Conservation (phyloP, 163 green algal genomes). For the Chlorella variabilis region DNA sequence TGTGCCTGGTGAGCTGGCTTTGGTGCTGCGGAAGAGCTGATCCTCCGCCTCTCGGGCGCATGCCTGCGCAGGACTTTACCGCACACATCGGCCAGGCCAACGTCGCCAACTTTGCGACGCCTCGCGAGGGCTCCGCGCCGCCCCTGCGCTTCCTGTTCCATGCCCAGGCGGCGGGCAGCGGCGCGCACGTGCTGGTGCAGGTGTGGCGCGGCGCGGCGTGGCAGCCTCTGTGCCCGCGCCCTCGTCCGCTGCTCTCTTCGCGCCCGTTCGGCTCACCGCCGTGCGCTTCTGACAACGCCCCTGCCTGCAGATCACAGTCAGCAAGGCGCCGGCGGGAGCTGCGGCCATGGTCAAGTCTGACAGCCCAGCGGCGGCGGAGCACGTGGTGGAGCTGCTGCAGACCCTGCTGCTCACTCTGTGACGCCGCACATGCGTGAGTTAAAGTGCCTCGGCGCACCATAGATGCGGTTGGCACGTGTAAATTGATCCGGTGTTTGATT, state of each 20-base stretch:
- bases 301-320: no score
- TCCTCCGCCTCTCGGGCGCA: background rate
- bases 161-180: constrained; percentile 56
- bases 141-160: constrained; percentile 85
- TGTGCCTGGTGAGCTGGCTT: no score
- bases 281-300: no score
- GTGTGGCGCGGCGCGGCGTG: no score
- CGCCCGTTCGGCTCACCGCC: no score
- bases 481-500: no score
- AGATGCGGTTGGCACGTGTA: background rate
- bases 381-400: constrained; percentile 43
- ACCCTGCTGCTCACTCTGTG: constrained; percentile 39
- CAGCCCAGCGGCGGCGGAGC: background rate
- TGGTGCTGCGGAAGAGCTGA: background rate
- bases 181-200: constrained; percentile 69
- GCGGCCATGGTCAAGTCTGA: constrained; percentile 45
- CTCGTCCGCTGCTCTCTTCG: no score
- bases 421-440: background rate
- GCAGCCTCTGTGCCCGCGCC: no score
- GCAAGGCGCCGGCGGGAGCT: constrained; percentile 27
- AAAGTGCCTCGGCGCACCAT: no score
- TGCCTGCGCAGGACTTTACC: constrained; percentile 68
- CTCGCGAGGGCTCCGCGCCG: constrained; percentile 62
- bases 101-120: constrained; percentile 59
- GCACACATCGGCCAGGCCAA: constrained; percentile 68